Conservation (phyloP, 768 basidiomycete genomes). For the Tubosaeta sp. region DNA sequence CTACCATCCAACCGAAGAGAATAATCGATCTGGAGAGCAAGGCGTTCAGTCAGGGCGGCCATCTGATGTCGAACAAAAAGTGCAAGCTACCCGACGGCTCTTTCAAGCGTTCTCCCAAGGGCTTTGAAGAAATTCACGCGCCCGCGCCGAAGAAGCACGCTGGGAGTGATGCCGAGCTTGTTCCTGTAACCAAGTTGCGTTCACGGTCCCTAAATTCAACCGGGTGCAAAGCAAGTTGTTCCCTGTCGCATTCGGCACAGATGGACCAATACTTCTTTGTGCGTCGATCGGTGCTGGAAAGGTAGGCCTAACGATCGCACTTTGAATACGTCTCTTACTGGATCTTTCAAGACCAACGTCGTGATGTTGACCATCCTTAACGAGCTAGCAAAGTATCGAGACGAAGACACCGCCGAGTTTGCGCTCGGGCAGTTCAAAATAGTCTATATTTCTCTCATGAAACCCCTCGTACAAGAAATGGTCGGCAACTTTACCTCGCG, state of each 20-base stretch:
- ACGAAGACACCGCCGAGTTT: slow-evolving; percentile 73
- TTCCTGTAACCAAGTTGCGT: slow-evolving; percentile 71
- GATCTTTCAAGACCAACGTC: slow-evolving; percentile 79
- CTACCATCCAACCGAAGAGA: slow-evolving; percentile 78
- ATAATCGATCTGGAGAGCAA: slow-evolving; percentile 88
- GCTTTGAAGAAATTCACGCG: slow-evolving; percentile 97
- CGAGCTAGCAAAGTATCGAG: slow-evolving; percentile 84
- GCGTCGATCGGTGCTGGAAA: slow-evolving; percentile 99
- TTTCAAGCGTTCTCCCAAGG: slow-evolving; percentile 94
- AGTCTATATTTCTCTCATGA: slow-evolving; percentile 98
- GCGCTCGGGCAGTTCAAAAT: slow-evolving; percentile 92
- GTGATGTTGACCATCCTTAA: slow-evolving; percentile 94
- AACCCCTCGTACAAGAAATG: slow-evolving; percentile 98
- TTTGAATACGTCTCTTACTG: slow-evolving; percentile 7
- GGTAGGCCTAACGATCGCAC: slow-evolving; percentile 42
- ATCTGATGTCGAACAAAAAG: slow-evolving; percentile 98
- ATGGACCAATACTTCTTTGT: slow-evolving; percentile 92
- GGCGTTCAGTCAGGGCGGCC: slow-evolving; percentile 95
- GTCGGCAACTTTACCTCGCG: slow-evolving; percentile 89
- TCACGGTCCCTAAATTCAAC: slow-evolving; percentile 78
- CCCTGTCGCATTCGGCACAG: slow-evolving; percentile 90
- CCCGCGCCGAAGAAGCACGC: slow-evolving; percentile 84
- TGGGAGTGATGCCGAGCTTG: slow-evolving; percentile 57
- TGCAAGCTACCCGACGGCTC: slow-evolving; percentile 96
- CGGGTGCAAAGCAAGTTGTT: slow-evolving; percentile 90